phyloP scores from a whole-genome alignment of 2,329 filamentous ascomycete species.

The Cytospora piceae region DNA sequence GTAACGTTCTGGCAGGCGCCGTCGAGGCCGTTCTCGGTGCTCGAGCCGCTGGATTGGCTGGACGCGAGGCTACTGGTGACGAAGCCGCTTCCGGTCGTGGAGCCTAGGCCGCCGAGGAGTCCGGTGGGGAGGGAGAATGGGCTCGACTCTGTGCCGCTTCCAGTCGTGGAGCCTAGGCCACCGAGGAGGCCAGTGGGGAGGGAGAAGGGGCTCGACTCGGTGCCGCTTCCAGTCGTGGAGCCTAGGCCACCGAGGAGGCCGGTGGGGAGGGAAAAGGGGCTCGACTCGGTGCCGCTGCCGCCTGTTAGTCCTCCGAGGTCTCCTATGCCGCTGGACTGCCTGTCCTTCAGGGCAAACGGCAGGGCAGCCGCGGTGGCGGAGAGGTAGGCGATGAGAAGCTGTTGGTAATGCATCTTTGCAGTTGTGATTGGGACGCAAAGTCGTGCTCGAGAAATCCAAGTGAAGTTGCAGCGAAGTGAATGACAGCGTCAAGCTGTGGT shows the following conservation, averaged over 20 bases:
- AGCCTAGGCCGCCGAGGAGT: neutral
- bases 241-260: neutral
- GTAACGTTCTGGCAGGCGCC: conserved; percentile 30
- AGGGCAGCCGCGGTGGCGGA: conserved; percentile 12
- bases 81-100: neutral
- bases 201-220: neutral
- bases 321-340: conserved; percentile 1
- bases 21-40: neutral
- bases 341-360: neutral
- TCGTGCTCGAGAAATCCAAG: neutral
- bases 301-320: conserved; percentile 2
- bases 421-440: neutral
- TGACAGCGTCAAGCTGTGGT: conserved; percentile 11
- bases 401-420: conserved; percentile 13
- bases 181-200: neutral
- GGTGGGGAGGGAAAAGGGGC: neutral
- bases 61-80: neutral
- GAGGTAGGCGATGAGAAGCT: conserved; percentile 17
- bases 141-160: neutral
- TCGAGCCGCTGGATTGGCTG: neutral
- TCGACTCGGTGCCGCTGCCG: neutral
- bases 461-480: neutral
- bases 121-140: neutral
- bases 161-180: neutral
- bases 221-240: neutral